Conservation (phyloP, 345 rosid species). For the Eucalyptus marginata region DNA sequence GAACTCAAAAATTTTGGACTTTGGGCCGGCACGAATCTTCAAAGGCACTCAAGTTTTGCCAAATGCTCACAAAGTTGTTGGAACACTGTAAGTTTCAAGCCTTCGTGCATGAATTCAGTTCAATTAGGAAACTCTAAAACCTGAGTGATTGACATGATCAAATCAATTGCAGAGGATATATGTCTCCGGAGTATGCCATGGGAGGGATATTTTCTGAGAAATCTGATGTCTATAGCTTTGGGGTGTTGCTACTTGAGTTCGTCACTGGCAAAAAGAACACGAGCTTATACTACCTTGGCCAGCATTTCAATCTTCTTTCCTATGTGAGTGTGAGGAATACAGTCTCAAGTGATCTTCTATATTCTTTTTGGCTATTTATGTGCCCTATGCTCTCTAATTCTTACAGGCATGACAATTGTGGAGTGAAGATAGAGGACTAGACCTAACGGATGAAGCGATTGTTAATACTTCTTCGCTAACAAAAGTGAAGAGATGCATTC, state of each 20-base stretch:
- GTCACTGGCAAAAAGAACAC: conserved; percentile 1
- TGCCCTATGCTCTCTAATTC: background rate
- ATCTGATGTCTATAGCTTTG: conserved; percentile 5
- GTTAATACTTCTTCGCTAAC: background rate
- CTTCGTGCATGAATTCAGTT: too few species aligned
- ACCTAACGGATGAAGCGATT: background rate
- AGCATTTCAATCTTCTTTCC: background rate
- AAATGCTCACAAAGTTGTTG: too few species aligned
- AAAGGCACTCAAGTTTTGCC: too few species aligned
- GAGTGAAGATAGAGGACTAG: background rate
- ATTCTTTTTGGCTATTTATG: background rate
- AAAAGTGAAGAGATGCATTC: background rate
- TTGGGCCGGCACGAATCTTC: too few species aligned
- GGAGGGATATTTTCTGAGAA: background rate
- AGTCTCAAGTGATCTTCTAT: background rate
- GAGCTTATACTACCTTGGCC: background rate
- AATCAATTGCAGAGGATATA: background rate
- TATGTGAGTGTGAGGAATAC: background rate
- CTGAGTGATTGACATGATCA: background rate
- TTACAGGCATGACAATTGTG: background rate
- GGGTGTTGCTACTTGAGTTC: conserved; percentile 6
- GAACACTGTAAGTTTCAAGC: too few species aligned
- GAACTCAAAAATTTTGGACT: too few species aligned
- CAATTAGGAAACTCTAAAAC: too few species aligned
- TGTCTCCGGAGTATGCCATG: conserved; percentile 4